Evolutionary conservation across 164 flowering plant species (phyloP), one percentile per base, ranked within the genome.

Genomic region (Nelumbo lutea): DNA sequence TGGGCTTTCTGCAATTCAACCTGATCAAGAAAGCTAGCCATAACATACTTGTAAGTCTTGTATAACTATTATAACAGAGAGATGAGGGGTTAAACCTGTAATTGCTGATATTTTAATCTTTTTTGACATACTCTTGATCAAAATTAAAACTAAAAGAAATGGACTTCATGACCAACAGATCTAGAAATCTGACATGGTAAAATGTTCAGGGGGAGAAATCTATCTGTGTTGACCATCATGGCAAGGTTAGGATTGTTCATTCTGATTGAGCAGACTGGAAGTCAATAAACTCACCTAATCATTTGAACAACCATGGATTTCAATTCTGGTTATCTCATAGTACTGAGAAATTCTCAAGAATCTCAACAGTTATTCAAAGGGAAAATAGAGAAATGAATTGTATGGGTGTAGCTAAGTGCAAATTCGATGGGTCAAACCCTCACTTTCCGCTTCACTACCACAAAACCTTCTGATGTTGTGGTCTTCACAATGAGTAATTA

Each of bases 211-310:
- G 3, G 88, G 81, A n/a, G 76, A 82, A 72, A 83, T 62, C 70
- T 85, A 83, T 64, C 81, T 85, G 10, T 9, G 88, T 78, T 46
- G 89, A 85, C 76, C 68, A 78, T 69, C 67, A 80, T 1, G 89
- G 82, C 14, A 83, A 79, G 68, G 88, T 85, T 67, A 80, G 68
- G 14, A 83, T 88, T 27, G 74, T 11, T 75, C 86, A 10, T 64
- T 86, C 78, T 56, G 82, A 80, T 6, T 82, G 81, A 42, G 89
- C 89, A 44, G 89, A 86, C 73, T 87, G 92, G 90, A 88, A 83
- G 74, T 85, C 90, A 0, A 71, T 81, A 7, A 79, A 73, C 55
- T 85, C 90, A n/a, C 88, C 92, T 5, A 61, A 65, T 58, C 61
- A 77, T 3, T 42, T 77, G 45, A 83, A 81, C 65, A 88, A 86